These are phyloP conservation scores for Dioscorea alata DNA, from an alignment of 106 monocot species.

Conservation along the genomic window DNA sequence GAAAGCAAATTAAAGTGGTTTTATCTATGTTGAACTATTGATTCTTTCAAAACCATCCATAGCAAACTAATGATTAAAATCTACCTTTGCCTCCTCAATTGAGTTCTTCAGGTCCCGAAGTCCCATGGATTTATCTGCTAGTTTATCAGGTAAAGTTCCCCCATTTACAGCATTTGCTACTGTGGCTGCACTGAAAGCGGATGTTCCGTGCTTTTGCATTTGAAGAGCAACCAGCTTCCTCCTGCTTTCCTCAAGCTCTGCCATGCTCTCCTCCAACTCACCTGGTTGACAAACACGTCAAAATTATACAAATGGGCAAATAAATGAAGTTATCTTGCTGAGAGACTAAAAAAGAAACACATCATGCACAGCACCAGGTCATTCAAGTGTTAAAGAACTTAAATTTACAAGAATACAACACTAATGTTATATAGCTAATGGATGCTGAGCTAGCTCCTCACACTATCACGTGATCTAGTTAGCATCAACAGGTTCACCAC, in stretches of 20 bases:
- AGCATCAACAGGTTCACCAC: too few relatives aligned
- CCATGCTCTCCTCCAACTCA: slow-evolving; percentile 87
- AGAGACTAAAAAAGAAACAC: too few relatives aligned
- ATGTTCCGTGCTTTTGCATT: slow-evolving; percentile 70
- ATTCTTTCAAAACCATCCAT: neutral
- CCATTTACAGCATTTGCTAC: slow-evolving; percentile 50
- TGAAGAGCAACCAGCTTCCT: slow-evolving; percentile 84
- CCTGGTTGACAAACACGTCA: slow-evolving; percentile 18
- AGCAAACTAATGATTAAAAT: neutral
- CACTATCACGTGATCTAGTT: too few relatives aligned
- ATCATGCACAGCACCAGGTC: too few relatives aligned
- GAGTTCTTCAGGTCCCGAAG: slow-evolving; percentile 66
- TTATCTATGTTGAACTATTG: neutral
- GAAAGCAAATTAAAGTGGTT: neutral
- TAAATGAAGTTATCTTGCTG: too few relatives aligned
- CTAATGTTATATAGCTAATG: too few relatives aligned
- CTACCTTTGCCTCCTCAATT: slow-evolving; percentile 89
- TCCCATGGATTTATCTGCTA: slow-evolving; percentile 44
- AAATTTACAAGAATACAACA: too few relatives aligned
- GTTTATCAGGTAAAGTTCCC: slow-evolving; percentile 49
- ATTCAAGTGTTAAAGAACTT: too few relatives aligned
- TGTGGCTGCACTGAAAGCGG: slow-evolving; percentile 32
- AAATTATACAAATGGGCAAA: too few relatives aligned
- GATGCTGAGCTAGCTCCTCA: too few relatives aligned
- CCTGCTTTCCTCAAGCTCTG: slow-evolving; percentile 93